Percentiles rank a stretch among this genome's conserved stretches.
Conservation (phyloP, 192 early-diverging fungal species). For the Podila minutissima region DNA sequence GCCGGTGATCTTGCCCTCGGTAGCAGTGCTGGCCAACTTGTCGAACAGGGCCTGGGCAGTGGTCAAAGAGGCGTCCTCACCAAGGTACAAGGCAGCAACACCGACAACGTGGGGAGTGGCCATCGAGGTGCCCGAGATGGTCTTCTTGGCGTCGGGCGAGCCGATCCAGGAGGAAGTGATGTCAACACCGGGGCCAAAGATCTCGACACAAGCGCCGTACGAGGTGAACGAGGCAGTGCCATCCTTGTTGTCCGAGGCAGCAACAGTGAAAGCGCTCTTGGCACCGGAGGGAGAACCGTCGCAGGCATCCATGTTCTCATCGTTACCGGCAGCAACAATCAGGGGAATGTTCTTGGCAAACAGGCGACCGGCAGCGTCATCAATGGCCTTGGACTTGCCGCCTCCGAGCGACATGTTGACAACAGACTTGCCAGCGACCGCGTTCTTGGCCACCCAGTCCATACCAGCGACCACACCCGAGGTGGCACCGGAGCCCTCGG, state of each 20-base stretch:
- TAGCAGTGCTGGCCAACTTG: conserved; percentile 27
- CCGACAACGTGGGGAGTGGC: conserved; percentile 67
- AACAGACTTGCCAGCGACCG: conserved; percentile 32
- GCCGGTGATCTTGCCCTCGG: conserved; percentile 54
- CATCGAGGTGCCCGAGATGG: conserved; percentile 69
- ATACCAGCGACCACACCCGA: conserved; percentile 64
- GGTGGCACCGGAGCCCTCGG: conserved; percentile 58
- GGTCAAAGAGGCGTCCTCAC: conserved; percentile 7
- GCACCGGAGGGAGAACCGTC: conserved; percentile 59
- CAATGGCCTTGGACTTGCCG: conserved; percentile 51
- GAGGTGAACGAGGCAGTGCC: conserved; percentile 57
- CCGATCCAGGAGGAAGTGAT: conserved; percentile 58
- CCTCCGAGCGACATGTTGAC: conserved; percentile 75
- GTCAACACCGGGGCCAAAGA: conserved; percentile 68
- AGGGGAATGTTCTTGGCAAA: conserved; percentile 55
- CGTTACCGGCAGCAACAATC: conserved; percentile 70
- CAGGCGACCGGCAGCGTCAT: conserved; percentile 51
- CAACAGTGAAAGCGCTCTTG: conserved; percentile 53
- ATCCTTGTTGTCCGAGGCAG: conserved; percentile 54
- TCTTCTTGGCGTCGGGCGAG: conserved; percentile 18
- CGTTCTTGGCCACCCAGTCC: conserved; percentile 49
- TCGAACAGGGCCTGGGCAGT: conserved; percentile 19
- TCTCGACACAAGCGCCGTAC: conserved; percentile 64
- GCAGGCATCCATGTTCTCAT: conserved; percentile 61
- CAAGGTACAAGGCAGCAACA: conserved; percentile 54